Evolutionary conservation across 202 grass and related monocot species (phyloP).

Genomic region (Panicum virgatum): DNA sequence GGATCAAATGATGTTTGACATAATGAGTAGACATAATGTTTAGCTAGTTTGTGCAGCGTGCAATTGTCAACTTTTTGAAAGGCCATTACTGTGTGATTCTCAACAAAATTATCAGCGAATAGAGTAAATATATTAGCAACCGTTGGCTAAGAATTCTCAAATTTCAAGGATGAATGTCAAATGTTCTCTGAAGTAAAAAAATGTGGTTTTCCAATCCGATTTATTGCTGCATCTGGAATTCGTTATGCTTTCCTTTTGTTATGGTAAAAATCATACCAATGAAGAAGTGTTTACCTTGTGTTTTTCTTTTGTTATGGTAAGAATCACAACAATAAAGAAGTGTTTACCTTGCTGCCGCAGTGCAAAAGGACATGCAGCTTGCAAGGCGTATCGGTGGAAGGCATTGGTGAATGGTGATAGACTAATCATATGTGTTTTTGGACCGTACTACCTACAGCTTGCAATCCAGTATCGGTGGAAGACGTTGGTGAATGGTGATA

Average conservation of each 20-base stretch:
- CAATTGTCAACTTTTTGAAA: background rate
- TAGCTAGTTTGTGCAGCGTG: background rate
- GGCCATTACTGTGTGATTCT: background rate
- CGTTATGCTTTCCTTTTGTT: background rate
- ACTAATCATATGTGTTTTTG: background rate
- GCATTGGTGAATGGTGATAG: conserved; percentile 36
- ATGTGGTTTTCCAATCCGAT: background rate
- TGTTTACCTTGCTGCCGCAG: conserved; percentile 45
- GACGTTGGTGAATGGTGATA: conserved; percentile 37
- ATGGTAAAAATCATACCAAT: background rate
- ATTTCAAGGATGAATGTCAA: background rate
- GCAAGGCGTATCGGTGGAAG: conserved; percentile 70
- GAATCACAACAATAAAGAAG: background rate
- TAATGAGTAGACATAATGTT: conserved; percentile 1
- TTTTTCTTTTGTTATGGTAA: background rate
- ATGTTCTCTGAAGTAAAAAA: conserved; percentile 16
- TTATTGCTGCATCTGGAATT: background rate
- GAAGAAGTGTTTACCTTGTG: background rate
- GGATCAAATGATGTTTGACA: background rate
- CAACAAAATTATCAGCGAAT: background rate
- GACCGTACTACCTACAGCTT: conserved; percentile 73
- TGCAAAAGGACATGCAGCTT: conserved; percentile 84
- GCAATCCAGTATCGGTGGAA: conserved; percentile 72
- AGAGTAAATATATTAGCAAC: background rate
- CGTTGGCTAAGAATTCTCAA: background rate